Evolutionary conservation across 345 rosid species (phyloP).

Genomic region (Eucalyptus marginata): DNA sequence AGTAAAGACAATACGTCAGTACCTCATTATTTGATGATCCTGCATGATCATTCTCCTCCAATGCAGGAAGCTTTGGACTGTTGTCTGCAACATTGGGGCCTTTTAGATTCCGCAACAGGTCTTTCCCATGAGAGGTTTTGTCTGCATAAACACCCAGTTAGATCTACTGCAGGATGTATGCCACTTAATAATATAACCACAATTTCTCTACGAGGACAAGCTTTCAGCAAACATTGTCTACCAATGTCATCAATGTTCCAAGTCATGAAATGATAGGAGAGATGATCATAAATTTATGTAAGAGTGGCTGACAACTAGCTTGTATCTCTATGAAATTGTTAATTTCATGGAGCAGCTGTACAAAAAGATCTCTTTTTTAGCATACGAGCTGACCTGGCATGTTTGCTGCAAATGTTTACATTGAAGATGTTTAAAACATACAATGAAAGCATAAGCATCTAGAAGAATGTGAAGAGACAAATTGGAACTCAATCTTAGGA

Average conservation of each 20-base stretch:
- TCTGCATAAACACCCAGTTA: not conserved
- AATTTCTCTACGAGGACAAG: not conserved
- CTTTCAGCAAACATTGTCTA: not conserved
- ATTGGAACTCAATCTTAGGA: not conserved
- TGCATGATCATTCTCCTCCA: slow-evolving; percentile 1
- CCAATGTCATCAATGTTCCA: not conserved
- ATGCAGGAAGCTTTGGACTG: not conserved
- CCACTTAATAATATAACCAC: not conserved
- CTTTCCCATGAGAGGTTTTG: not conserved
- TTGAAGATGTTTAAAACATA: not conserved
- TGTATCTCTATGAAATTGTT: not conserved
- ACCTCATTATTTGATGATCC: slow-evolving; percentile 19
- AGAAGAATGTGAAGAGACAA: not conserved
- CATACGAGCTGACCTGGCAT: not conserved
- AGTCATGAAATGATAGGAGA: not conserved
- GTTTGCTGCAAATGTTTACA: not conserved
- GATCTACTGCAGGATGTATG: not conserved
- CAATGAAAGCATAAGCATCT: not conserved
- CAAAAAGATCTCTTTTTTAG: not conserved
- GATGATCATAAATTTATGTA: not conserved
- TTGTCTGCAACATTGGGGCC: not conserved
- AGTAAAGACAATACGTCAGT: not conserved
- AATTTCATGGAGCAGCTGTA: not conserved
- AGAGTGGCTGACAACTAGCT: not conserved
- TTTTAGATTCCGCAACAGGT: not conserved